phyloP scores from a whole-genome alignment of 2,329 filamentous ascomycete species.

The Aspergillus aculeatus region DNA sequence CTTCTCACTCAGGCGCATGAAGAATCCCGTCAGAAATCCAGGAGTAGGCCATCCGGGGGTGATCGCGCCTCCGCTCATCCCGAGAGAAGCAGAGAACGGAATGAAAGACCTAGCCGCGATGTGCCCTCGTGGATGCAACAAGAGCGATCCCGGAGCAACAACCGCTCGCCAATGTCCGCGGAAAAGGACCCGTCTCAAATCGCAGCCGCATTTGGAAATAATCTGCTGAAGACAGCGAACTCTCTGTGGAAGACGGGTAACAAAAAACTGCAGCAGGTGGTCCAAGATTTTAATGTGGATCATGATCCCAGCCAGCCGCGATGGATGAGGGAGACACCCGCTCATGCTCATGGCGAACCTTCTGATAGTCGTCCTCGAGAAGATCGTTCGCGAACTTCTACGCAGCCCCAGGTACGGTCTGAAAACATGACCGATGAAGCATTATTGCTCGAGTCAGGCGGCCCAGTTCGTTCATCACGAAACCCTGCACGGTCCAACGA shows the following conservation, averaged over 20 bases:
- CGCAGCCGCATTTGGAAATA: conserved; percentile 78
- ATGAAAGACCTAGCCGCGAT: conserved; percentile 29
- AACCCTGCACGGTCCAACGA: conserved; percentile 27
- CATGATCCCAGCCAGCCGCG: conserved; percentile 78
- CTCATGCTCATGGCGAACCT: conserved; percentile 9
- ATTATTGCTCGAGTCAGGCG: conserved; percentile 35
- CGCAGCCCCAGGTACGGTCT: conserved; percentile 19
- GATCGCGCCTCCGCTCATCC: conserved; percentile 19
- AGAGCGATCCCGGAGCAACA: conserved; percentile 38
- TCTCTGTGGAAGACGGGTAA: conserved; percentile 92
- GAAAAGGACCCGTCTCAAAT: conserved; percentile 77
- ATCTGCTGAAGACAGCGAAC: conserved; percentile 88
- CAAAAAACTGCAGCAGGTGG: conserved; percentile 88
- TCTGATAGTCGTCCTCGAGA: conserved; percentile 6
- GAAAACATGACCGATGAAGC: conserved; percentile 59
- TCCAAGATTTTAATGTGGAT: conserved; percentile 77
- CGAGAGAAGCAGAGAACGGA: conserved; percentile 25
- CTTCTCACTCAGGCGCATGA: conserved; percentile 87
- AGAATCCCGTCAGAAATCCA: conserved; percentile 70
- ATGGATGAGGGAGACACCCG: conserved; percentile 81
- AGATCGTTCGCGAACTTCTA: conserved; percentile 23
- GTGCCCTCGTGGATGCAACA: conserved; percentile 65
- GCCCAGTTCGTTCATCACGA: conserved; percentile 25
- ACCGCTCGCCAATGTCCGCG: conserved; percentile 42
- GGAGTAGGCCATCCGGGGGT: conserved; percentile 28